Base-by-base conservation (phyloP, 108 stramenopile genomes). In the Seminavis robusta region DNA sequence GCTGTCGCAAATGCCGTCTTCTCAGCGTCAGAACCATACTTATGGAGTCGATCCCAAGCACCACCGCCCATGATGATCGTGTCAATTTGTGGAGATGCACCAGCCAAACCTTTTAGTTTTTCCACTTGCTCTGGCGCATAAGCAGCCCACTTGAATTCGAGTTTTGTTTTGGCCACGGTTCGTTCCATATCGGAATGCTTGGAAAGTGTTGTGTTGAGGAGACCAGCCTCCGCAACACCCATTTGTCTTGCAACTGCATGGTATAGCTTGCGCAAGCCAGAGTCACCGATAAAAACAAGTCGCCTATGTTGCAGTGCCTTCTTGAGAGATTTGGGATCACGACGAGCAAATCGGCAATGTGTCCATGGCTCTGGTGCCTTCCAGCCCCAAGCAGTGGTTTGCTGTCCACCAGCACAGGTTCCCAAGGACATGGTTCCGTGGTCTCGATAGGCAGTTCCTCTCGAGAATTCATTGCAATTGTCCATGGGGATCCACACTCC, bases 91-190 rank as follows among this genome's bases (percentile, higher is more conserved):
- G 51, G 40, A 17, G 50, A 42, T 3, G 26, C 20, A 7, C 47
- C 55, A 2, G 42, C 63, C 8, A 85, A 33, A 25, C 78, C 59
- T 32, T 71, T 54, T 1, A 85, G 39, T 8, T 44, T 27, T 31
- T 47, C 59, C 9, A 84, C 67, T 37, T 81, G 56, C 43, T 89
- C 85, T 23, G 67, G 33, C 17, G 83, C 76, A 46, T 78, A 73
- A 29, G 82, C 81, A 20, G 92, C 86, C 92, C 92, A 94, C 41
- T 64, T 49, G 34, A 90, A 94, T 38, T 84, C 71, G 9, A 88
- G 38, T 1, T 49, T 60, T 20, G 78, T 76, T 39, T 73, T 57
- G 8, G 51, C 81, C 17, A 76, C 29, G 9, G 30, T 46, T n/a
- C 59, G 51, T 16, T 26, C 40, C 13, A 84, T 69, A 52, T 84